phyloP scores from a whole-genome alignment of 1,284 basidiomycete genomes.

The Wolfiporia cocos region DNA sequence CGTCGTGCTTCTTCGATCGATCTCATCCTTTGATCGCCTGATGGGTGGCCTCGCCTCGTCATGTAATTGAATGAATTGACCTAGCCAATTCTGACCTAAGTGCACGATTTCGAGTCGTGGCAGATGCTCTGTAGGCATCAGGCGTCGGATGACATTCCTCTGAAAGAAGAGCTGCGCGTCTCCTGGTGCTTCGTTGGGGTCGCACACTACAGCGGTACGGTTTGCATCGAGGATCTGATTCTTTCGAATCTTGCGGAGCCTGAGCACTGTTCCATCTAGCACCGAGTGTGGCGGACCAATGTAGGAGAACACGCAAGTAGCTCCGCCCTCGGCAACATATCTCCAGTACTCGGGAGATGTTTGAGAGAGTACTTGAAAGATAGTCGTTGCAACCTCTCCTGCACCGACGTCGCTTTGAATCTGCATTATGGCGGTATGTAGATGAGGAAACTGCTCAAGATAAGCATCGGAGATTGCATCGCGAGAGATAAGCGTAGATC shows the following conservation, averaged over 20 bases:
- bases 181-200: slow-evolving; percentile 37
- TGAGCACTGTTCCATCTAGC: slow-evolving; percentile 64
- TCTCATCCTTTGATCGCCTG: slow-evolving; percentile 46
- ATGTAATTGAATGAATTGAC: slow-evolving; percentile 39
- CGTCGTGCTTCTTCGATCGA: slow-evolving; percentile 50
- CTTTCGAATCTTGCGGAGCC: slow-evolving; percentile 55
- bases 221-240: not conserved
- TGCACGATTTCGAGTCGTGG: slow-evolving; percentile 46
- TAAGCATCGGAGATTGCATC: no score
- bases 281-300: slow-evolving; percentile 38
- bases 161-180: slow-evolving; percentile 64
- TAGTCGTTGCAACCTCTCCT: no score
- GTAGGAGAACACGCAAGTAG: slow-evolving; percentile 84
- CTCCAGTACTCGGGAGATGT: slow-evolving; percentile 61
- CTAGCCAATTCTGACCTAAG: slow-evolving; percentile 61
- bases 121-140: slow-evolving; percentile 56
- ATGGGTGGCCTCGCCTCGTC: slow-evolving; percentile 47
- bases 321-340: slow-evolving; percentile 88
- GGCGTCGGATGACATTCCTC: slow-evolving; percentile 44
- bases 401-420: no score
- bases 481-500: no score
- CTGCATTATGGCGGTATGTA: no score
- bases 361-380: slow-evolving; percentile 15
- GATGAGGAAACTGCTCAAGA: no score
- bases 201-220: not conserved